Evolutionary conservation across 129 eudicot species (phyloP), one percentile per base, ranked within the genome.

Genomic region (Arctium lappa): DNA sequence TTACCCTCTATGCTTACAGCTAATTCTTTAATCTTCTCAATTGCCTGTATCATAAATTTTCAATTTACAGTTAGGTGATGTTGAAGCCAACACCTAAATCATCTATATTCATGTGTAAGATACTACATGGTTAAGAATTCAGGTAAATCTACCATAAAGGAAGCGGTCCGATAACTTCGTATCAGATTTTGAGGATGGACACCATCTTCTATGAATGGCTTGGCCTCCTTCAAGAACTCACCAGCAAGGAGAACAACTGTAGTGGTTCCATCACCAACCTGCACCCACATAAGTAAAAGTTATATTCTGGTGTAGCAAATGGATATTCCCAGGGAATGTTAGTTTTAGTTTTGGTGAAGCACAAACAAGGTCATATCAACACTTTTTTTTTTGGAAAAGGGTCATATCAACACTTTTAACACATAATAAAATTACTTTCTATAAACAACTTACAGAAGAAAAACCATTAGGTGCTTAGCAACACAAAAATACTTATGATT

Each of bases 201-300:
- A 32, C 99, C 99, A 73, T 96, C 99, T 81, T 96, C 99, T 82
- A 96, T 84, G 77, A 91, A 96, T 56, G 99, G 99, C 73, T 93
- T 96, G 22, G 99, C 99, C 84, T 93, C 99, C 89, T 91, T 96
- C 84, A 96, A 76, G 72, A 96, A 96, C 77, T 96, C 99, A 78
- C 98, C 99, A 22, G 99, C 99, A 77, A 96, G 98, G 38, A 96
- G 88, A 83, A 96, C 98, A 22, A 96, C 99, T 1, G 98, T 93
- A 69, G 98, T 96, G 6, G 99, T 96, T 62, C 99, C 99, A 89
- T 96, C 99, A 88, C 99, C 99, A 84, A 96, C 99, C 99, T 95
- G 85, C 76, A 48, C 40, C 78, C 36, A 39, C 32, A 83, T 50
- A 78, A 66, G n/a, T 31, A 50, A 37, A 70, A 50, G 11, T 83